These are phyloP conservation scores for Populus tomentosa DNA, from an alignment of 441 rosid genomes.

Conservation along the genomic window DNA sequence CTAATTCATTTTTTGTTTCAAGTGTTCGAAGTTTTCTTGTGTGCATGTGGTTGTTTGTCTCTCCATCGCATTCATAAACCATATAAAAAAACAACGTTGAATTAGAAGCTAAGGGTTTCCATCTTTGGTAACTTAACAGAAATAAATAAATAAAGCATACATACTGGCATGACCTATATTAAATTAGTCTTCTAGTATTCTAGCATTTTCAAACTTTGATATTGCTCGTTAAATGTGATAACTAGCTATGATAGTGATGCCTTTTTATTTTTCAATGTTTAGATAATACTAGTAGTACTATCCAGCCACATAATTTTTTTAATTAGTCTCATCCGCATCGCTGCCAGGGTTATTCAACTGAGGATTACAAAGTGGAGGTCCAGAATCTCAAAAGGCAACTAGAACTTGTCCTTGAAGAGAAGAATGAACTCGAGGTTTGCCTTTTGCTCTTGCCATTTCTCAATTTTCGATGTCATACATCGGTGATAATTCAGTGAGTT, in stretches of 20 bases:
- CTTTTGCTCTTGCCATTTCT: background rate
- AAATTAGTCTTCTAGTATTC: background rate
- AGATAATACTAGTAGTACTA: background rate
- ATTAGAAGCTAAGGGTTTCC: background rate
- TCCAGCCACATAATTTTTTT: background rate
- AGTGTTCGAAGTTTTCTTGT: background rate
- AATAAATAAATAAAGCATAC: background rate
- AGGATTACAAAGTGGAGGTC: slow-evolving; percentile 36
- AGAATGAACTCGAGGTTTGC: slow-evolving; percentile 64
- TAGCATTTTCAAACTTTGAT: background rate
- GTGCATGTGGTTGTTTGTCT: background rate
- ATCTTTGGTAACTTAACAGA: background rate
- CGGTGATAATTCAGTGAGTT: background rate
- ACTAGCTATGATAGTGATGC: background rate
- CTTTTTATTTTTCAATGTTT: too few relatives aligned
- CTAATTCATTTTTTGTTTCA: background rate
- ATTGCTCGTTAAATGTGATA: background rate
- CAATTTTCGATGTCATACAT: background rate
- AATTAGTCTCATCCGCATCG: background rate
- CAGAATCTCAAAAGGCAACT: slow-evolving; percentile 57
- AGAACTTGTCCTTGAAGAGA: slow-evolving; percentile 50
- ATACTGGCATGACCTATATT: background rate
- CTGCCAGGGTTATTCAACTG: slow-evolving; percentile 37
- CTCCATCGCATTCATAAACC: too few relatives aligned
- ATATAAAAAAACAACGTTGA: background rate